Base-by-base conservation (phyloP, 192 early-diverging fungal species). In the Geosiphon pyriformis region DNA sequence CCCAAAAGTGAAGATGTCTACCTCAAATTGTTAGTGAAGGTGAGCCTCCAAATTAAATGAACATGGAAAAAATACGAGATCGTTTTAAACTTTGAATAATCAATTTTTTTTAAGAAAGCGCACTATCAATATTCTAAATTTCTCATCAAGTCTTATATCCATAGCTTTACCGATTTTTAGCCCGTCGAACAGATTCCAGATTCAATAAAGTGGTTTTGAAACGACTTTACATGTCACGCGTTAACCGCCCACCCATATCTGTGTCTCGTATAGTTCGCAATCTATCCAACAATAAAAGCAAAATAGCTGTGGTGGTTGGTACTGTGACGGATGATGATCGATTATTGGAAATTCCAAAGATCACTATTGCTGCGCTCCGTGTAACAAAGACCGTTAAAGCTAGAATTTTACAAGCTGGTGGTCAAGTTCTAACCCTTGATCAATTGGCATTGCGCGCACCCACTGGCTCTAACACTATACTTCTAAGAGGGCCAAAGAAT, bases 141-240 rank as follows among this genome's bases (percentile, higher is more conserved):
- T 47, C 10, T 58, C 34, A 15, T 23, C 4, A 15, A 22, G 4
- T 18, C 27, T 25, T 1, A 51, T 49, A 8, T 22, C 29, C 15
- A 49, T 72, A 85, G 94, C 87, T 99, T 69, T 99, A 98, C 87
- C 88, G 93, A 78, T 98, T 96, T 91, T 87, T 99, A 61, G 95
- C 96, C 60, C 93, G 98, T 85, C 91, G 98, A 79, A 99, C 98
- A 74, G 85, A 96, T 83, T 85, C 94, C 78, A 82, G 84, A 81
- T 99, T 99, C 86, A 99, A 99, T 93, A 93, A 94, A 90, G 92
- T 93, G 65, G 88, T 99, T 70, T 84, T 98, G 76, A 94, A 94
- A 88, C 90, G 98, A 70, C 91, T 99, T 69, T 94, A 92, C 78
- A 95, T 98, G 95, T 97, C 95, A 74, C 90, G 93, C 67, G 81